Evolutionary conservation across 2,329 filamentous ascomycete species (phyloP).

Genomic region (Fusarium newnesense): DNA sequence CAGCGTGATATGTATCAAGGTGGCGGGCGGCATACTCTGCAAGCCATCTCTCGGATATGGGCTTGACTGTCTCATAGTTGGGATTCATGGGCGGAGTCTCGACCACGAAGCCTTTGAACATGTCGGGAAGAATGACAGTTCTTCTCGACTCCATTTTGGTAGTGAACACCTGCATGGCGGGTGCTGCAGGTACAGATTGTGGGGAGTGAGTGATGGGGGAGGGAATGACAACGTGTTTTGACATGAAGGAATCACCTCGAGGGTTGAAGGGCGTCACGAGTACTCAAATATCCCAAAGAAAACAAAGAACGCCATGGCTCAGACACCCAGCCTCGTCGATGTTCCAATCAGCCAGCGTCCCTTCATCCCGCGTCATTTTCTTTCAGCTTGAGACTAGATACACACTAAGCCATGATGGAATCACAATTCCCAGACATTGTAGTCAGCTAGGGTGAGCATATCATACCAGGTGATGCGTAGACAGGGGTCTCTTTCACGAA

Average conservation of each 20-base stretch:
- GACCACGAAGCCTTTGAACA: slow-evolving; percentile 11
- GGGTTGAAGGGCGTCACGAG: background rate
- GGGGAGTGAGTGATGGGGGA: background rate
- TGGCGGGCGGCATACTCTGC: background rate
- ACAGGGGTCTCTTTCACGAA: background rate
- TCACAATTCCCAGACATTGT: background rate
- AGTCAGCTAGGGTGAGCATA: background rate
- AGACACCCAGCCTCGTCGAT: background rate
- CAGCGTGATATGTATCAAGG: fast-evolving
- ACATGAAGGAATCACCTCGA: background rate
- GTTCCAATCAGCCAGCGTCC: background rate
- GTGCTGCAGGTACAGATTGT: background rate
- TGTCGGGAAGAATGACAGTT: background rate
- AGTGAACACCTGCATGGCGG: background rate
- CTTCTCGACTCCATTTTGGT: background rate
- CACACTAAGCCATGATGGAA: background rate
- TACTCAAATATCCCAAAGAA: background rate
- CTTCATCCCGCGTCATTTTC: background rate
- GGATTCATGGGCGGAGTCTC: slow-evolving; percentile 3
- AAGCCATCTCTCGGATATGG: slow-evolving; percentile 15
- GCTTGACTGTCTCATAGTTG: slow-evolving; percentile 8
- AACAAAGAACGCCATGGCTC: background rate
- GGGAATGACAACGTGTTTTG: background rate
- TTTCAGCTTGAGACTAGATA: background rate
- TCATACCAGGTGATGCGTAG: background rate